A percentile compares a stretch with the other conserved stretches of the same genome.
Conservation (phyloP, 306 rosid genomes). For the Adenanthera pavonina region DNA sequence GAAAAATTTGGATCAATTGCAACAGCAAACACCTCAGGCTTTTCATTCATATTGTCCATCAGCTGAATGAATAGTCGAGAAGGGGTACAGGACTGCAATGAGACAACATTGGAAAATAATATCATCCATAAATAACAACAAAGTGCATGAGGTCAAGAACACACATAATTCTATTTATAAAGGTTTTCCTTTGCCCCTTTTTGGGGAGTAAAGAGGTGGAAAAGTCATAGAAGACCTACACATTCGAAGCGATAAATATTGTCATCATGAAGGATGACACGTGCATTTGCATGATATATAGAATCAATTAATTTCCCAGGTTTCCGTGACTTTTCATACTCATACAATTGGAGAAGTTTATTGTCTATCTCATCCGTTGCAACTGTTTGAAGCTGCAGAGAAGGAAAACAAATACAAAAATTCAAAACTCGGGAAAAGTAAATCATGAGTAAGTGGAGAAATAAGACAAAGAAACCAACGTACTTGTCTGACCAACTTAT, state of each 20-base stretch:
- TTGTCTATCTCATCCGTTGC: slow-evolving; percentile 79
- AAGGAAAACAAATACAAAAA: slow-evolving; percentile 38
- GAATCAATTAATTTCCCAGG: slow-evolving; percentile 71
- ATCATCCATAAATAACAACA: slow-evolving; percentile 10
- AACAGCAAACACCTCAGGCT: slow-evolving; percentile 87
- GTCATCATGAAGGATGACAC: slow-evolving; percentile 90
- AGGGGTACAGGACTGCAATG: slow-evolving; percentile 69
- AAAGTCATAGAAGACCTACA: slow-evolving; percentile 54
- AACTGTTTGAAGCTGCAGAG: slow-evolving; percentile 86
- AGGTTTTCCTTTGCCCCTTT: not conserved
- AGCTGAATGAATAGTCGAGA: slow-evolving; percentile 74
- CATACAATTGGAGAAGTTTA: slow-evolving; percentile 89
- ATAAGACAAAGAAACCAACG: slow-evolving; percentile 10
- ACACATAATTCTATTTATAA: not conserved
- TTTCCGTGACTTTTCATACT: slow-evolving; percentile 83
- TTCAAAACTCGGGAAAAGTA: slow-evolving; percentile 33
- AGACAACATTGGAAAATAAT: slow-evolving; percentile 25
- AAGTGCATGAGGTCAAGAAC: slow-evolving; percentile 9
- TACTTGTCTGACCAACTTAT: slow-evolving; percentile 93
- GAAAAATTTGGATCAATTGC: slow-evolving; percentile 92
- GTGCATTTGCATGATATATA: slow-evolving; percentile 86
- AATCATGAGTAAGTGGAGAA: slow-evolving; percentile 26
- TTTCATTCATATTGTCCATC: slow-evolving; percentile 87
- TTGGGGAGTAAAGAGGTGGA: not conserved
- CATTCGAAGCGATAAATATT: slow-evolving; percentile 84